Base-by-base conservation (phyloP, 345 rosid genomes). In the Lumnitzera racemosa region DNA sequence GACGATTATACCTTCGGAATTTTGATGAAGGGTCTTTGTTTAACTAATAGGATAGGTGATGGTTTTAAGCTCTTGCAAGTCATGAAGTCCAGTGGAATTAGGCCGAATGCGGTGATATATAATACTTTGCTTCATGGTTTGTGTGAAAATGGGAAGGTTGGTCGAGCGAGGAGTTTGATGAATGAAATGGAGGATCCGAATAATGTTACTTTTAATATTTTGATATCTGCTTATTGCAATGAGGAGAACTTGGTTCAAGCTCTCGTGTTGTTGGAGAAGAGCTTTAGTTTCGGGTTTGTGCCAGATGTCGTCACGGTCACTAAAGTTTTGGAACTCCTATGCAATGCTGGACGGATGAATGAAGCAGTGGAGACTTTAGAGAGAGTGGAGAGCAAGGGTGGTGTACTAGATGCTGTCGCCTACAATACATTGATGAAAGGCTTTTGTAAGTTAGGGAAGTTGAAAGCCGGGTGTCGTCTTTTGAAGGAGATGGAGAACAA, bases 1-100 rank as follows among this genome's bases (percentile, higher is more conserved):
- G 98, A 91, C 74, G 84, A 78, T 55, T 91, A 85, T 61, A 92
- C 98, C 10, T 87, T 72, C 11, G 96, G 88, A 55, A 92, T 92
- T 61, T 71, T 92, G 54, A 85, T 89, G 96, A 89, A 89, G 68
- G 98, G 98, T 25, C 89, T 89, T 75, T 89, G 96, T 74, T 77
- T 77, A 56, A 92, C 98, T 46, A 89, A 89, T 68, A 83, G 89
- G 74, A 87, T 87, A 53, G 84, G 73, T 3, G 94, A 89, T 66
- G 91, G 82, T 43, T 92, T 87, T 66, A 92, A 87, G 84, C 88
- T 92, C 46, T 78, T 89, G 81, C 91, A 83, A 58, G 54, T 81
- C 41, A 80, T 89, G 71, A 87, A 89, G 81, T 72, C 81, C 0
- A 66, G 77, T 11, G 70, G 74, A 25, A 51, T 80, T 47, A 55